Evolutionary conservation across 805 yeast species (phyloP), one percentile per base, ranked within the genome.

Genomic region (Candida adriatica): DNA sequence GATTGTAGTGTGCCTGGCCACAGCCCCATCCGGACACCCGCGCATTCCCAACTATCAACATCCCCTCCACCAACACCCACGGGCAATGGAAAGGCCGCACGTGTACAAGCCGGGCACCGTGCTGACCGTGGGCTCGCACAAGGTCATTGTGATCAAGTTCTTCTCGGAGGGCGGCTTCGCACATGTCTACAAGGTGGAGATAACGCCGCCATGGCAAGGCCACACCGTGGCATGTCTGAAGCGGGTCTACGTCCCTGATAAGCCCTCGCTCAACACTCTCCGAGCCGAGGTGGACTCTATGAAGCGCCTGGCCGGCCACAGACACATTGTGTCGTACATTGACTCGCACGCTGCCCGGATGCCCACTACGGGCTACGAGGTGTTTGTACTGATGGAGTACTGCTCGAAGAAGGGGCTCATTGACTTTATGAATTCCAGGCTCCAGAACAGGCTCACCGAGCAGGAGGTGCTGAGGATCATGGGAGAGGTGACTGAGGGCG

Each of bases 221-320:
- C 56, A 66, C 30, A 58, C 56, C 34, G 56, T 67, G 9, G 96
- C 90, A 5, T 92, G 97, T 54, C 65, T 92, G 48, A 92, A 92
- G 58, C 70, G 98, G 41, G 97, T 92, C n/a, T 79, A 79, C 19
- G 98, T 92, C 4, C 96, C 96, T 4, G 86, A 81, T 53, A 92
- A 92, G 57, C 72, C 76, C 48, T 82, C 81, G 31, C 66, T 92
- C 53, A 85, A 83, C 46, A 70, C 79, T 16, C 64, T 92, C 30
- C 65, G 97, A 40, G 95, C 94, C 24, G 99, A 92, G 56, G 98
- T 92, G 11, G 97, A 92, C 53, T 94, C 96, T 9, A 90, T 92
- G 97, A 83, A 85, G 58, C 66, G 95, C 17, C 64, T 92, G 20
- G 65, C 78, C 39, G 95, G 94, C 7, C 73, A 82, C 42, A 70